phyloP scores from a whole-genome alignment of 2,329 filamentous ascomycete species.

The Ascochyta rabiei region DNA sequence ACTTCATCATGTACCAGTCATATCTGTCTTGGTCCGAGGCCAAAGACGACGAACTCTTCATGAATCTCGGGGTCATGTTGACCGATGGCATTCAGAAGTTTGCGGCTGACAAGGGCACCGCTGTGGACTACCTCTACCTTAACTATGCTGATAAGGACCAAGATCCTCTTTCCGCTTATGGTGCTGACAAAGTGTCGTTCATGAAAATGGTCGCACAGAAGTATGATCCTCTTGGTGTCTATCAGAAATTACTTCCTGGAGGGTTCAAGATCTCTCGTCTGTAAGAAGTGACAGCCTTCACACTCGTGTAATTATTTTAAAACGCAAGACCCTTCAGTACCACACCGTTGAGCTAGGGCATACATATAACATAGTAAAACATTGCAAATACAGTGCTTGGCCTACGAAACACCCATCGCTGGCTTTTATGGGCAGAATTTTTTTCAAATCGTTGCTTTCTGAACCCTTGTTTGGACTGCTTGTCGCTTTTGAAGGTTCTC shows the following conservation, averaged over 20 bases:
- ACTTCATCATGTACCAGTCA: constrained; percentile 25
- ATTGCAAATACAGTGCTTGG: too few species aligned
- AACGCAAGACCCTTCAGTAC: too few species aligned
- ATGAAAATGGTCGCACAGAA: constrained; percentile 22
- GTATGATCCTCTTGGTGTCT: constrained; percentile 43
- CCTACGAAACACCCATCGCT: too few species aligned
- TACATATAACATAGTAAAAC: too few species aligned
- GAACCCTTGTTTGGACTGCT: too few species aligned
- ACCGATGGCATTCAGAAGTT: constrained; percentile 15
- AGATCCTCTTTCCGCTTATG: constrained; percentile 16
- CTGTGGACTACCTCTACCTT: constrained; percentile 26
- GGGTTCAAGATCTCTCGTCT: constrained; percentile 36
- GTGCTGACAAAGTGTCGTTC: neutral
- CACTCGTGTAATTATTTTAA: too few species aligned
- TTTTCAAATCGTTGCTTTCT: too few species aligned
- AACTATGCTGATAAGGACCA: constrained; percentile 34
- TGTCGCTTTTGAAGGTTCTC: too few species aligned
- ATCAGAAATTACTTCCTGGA: constrained; percentile 39
- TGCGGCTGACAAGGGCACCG: neutral
- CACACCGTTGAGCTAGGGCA: too few species aligned
- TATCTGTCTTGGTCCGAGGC: constrained; percentile 20
- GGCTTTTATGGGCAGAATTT: too few species aligned
- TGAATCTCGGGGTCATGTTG: constrained; percentile 9
- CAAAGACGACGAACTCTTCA: constrained; percentile 16
- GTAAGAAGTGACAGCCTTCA: neutral